These are phyloP conservation scores for Apiotrichum sp. DNA, from an alignment of 1,284 basidiomycete genomes.

Conservation along the genomic window DNA sequence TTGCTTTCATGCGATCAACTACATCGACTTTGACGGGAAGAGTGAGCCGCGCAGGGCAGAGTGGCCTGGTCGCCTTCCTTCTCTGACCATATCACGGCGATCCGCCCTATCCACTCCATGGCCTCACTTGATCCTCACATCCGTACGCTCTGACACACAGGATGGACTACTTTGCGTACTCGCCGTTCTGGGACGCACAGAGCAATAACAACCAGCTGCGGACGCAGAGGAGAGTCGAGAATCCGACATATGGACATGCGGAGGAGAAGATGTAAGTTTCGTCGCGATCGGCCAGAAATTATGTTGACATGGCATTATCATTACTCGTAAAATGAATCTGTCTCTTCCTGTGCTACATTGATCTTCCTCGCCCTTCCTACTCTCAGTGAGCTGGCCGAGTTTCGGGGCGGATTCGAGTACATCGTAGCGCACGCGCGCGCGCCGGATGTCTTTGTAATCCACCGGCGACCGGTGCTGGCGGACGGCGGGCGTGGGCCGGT, in stretches of 20 bases:
- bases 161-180: slow-evolving; percentile 44
- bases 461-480: slow-evolving; percentile 28
- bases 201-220: slow-evolving; percentile 40
- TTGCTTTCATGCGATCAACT: no score
- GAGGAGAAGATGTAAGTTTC: slow-evolving; percentile 37
- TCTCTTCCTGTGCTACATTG: no score
- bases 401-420: slow-evolving; percentile 41
- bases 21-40: no score
- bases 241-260: slow-evolving; percentile 36
- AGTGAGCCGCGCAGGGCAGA: no score
- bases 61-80: no score
- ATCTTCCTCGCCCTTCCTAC: background rate
- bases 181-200: slow-evolving; percentile 40
- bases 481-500: slow-evolving; percentile 26
- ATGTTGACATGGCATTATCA: no score
- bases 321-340: no score
- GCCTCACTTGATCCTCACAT: no score
- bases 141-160: slow-evolving; percentile 14
- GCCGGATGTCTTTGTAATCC: slow-evolving; percentile 39
- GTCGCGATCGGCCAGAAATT: no score
- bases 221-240: slow-evolving; percentile 33
- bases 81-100: no score
- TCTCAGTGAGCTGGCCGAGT: slow-evolving; percentile 29
- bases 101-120: no score
- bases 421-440: slow-evolving; percentile 36